Base-by-base conservation (phyloP, 257 asterid genomes). In the Plectranthus barbatus region DNA sequence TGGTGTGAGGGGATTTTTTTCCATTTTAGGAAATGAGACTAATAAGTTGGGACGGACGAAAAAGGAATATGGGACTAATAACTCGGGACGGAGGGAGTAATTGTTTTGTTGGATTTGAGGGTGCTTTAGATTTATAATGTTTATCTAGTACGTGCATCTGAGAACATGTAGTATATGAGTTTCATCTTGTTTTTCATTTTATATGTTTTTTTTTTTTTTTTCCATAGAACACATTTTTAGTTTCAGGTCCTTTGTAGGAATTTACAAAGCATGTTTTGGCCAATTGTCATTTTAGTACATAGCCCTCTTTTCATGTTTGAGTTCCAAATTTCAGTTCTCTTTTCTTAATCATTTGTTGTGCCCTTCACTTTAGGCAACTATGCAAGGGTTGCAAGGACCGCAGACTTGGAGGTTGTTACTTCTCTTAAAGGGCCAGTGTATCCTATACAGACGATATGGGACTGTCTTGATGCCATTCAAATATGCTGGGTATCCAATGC, bases 351-450 rank as follows among this genome's bases (percentile, higher is more conserved):
- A 55, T 23, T 39, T 54, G 19, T 64, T 61, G 58, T 26, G 23
- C 62, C 52, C 15, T 78, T 41, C 65, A 36, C 62, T 62, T 58
- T 55, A 93, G 99, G 96, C 91, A 31, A 79, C 94, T 68, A 86
- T 92, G 96, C 99, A 92, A 85, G 99, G 99, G 56, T 82, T 92
- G 72, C 88, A 86, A 83, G 99, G 97, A 31, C 99, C 99, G 58
- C 99, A 93, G 74, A 78, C 80, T 64, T 93, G 99, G 99, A 85
- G 97, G 77, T 72, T 90, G 74, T 74, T 89, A 76, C 90, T 93
- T 67, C 79, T 93, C 56, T 79, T 93, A 74, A 93, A 84, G 77
- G 99, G 95, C 64, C 99, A 93, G 73, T 93, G 99, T 83, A 93
- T 89, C 67, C 80, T 92, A 33, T 93, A 85, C 69, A 82, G 97